Percentiles rank a stretch among this genome's conserved stretches.
Conservation (phyloP, 2,329 filamentous ascomycete genomes). For the Sordariomycetes sp. region DNA sequence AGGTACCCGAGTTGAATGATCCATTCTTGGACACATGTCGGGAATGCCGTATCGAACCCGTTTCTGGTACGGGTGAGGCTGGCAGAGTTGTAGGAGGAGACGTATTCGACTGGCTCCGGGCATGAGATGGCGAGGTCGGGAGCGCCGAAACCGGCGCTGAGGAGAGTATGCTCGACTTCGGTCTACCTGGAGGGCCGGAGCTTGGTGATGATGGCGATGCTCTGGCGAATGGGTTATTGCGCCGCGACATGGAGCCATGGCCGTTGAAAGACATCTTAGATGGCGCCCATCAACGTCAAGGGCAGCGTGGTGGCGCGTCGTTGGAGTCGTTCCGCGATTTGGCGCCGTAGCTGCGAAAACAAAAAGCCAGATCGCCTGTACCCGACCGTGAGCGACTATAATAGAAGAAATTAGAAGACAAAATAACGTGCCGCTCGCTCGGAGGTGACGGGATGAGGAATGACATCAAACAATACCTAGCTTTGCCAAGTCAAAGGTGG, state of each 20-base stretch:
- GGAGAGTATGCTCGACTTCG: conserved; percentile 60
- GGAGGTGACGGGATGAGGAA: conserved; percentile 12
- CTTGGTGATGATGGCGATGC: conserved; percentile 58
- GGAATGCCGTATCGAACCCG: conserved; percentile 18
- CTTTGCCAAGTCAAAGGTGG: neutral
- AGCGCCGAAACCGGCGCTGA: conserved; percentile 1
- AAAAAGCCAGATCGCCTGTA: neutral
- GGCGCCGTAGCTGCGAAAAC: no score
- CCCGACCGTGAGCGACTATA: neutral
- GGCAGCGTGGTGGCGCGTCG: no score
- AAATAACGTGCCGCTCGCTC: conserved; percentile 12
- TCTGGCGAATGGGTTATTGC: conserved; percentile 72
- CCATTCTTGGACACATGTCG: conserved; percentile 55
- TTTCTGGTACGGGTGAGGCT: neutral
- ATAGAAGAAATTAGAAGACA: conserved; percentile 9
- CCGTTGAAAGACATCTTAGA: conserved; percentile 23
- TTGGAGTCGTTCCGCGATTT: no score
- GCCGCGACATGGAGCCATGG: conserved; percentile 50
- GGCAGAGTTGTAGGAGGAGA: conserved; percentile 14
- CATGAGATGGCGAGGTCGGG: conserved; percentile 42
- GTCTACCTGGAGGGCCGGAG: conserved; percentile 41
- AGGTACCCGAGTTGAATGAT: conserved; percentile 65
- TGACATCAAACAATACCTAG: conserved; percentile 14
- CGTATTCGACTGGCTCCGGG: conserved; percentile 60
- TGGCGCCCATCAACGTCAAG: conserved; percentile 15